Conservation (phyloP, 1,284 basidiomycete genomes). For the Austroboletus niveus region DNA sequence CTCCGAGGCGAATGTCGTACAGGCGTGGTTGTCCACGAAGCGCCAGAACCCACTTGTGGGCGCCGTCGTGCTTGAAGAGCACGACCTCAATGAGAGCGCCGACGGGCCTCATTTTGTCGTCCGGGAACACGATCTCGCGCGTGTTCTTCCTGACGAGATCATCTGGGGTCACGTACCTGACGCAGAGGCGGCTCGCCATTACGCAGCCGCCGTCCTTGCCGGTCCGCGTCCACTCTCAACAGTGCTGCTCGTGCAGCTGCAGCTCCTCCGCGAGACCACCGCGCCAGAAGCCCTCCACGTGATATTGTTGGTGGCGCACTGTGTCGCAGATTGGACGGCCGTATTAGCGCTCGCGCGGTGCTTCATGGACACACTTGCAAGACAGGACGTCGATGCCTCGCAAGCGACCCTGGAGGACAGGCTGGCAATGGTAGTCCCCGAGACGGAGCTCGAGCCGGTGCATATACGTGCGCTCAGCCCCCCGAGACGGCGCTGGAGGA, state of each 20-base stretch:
- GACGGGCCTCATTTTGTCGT: no score
- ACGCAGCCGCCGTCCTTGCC: slow-evolving; percentile 1
- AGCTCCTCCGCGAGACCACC: slow-evolving; percentile 6
- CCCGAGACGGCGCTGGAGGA: slow-evolving; percentile 46
- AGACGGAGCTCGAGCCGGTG: slow-evolving; percentile 38
- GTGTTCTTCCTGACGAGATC: slow-evolving; percentile 9
- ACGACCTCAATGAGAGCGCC: slow-evolving; percentile 3
- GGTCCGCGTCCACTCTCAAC: slow-evolving; percentile 20
- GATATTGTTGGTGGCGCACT: slow-evolving; percentile 16
- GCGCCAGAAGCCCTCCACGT: slow-evolving; percentile 15
- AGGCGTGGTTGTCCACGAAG: slow-evolving; percentile 21
- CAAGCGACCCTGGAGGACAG: slow-evolving; percentile 35
- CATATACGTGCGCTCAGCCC: slow-evolving; percentile 27
- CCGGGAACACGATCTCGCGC: no score
- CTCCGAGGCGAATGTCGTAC: slow-evolving; percentile 12
- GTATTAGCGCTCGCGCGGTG: slow-evolving; percentile 18
- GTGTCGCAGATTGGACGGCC: slow-evolving; percentile 12
- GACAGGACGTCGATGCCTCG: slow-evolving; percentile 5
- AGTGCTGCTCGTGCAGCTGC: slow-evolving; percentile 14
- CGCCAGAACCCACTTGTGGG: slow-evolving; percentile 20
- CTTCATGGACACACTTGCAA: slow-evolving; percentile 45
- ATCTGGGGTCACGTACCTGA: slow-evolving; percentile 4
- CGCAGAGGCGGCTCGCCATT: slow-evolving; percentile 9
- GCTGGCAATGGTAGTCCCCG: slow-evolving; percentile 41
- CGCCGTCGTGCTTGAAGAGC: slow-evolving; percentile 16